A percentile compares a stretch with the other conserved stretches of the same genome.
These are phyloP conservation scores for Cordyceps militaris DNA, from an alignment of 2,329 filamentous ascomycete species.

Conservation along the genomic window DNA sequence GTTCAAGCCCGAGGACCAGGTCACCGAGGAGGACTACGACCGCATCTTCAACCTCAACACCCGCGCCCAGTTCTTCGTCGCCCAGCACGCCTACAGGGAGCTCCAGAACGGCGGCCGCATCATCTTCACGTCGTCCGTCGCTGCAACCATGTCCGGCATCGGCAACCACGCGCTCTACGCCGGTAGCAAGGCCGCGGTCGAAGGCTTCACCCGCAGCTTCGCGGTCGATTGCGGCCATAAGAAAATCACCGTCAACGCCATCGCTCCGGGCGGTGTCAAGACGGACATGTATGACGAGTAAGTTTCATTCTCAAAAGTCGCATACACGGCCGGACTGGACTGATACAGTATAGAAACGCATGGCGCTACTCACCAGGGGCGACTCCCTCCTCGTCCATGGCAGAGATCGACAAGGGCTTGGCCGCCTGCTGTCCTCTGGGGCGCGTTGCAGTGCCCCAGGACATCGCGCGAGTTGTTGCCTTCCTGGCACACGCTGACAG, in stretches of 20 bases:
- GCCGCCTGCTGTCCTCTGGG: not conserved
- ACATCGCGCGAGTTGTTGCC: not conserved
- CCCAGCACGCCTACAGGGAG: conserved; percentile 66
- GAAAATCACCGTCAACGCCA: conserved; percentile 65
- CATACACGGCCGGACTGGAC: not conserved
- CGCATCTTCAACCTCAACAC: conserved; percentile 66
- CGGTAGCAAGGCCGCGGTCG: conserved; percentile 64
- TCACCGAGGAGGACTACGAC: conserved; percentile 64
- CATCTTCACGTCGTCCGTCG: conserved; percentile 66
- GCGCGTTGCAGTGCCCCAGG: not conserved
- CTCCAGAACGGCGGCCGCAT: conserved; percentile 63
- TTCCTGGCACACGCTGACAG: not conserved
- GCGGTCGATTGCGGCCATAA: conserved; percentile 63
- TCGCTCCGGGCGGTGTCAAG: conserved; percentile 67
- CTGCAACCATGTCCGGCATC: conserved; percentile 44
- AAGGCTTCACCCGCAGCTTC: conserved; percentile 65
- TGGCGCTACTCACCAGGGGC: not conserved
- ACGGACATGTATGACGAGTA: conserved; percentile 55
- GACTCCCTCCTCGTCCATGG: not conserved
- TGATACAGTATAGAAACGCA: not conserved
- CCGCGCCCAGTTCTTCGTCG: conserved; percentile 70
- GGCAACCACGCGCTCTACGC: conserved; percentile 63
- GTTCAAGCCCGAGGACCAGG: conserved; percentile 58
- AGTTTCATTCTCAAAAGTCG: not conserved
- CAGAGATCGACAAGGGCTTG: not conserved